Evolutionary conservation across 768 basidiomycete species (phyloP).

Genomic region (Tulasnella sp.): DNA sequence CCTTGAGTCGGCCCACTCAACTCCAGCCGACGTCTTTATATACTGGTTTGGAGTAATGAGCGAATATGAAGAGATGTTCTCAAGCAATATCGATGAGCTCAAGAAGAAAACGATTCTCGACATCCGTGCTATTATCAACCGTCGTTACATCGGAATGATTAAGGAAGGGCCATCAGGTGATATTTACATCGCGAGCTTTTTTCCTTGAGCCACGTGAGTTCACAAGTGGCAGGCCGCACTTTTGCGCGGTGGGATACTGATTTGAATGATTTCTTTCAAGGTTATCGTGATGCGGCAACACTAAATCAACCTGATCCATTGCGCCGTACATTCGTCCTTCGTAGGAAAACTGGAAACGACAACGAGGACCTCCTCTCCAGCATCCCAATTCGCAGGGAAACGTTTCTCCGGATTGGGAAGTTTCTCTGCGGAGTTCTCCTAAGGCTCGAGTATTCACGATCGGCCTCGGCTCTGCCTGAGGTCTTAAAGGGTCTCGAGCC

Average conservation of each 20-base stretch:
- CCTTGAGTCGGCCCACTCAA: conserved; percentile 43
- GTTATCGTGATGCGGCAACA: conserved; percentile 39
- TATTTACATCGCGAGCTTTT: conserved; percentile 44
- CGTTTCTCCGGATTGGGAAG: conserved; percentile 39
- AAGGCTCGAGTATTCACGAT: conserved; percentile 19
- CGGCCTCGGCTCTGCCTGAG: conserved; percentile 30
- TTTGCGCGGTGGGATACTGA: conserved; percentile 36
- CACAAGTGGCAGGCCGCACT: not conserved
- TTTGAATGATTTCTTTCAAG: not conserved
- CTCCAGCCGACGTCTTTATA: conserved; percentile 44
- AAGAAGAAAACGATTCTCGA: conserved; percentile 28
- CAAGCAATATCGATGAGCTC: not conserved
- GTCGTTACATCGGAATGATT: conserved; percentile 43
- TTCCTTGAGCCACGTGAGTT: conserved; percentile 45
- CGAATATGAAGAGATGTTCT: conserved; percentile 37
- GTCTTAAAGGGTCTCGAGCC: conserved; percentile 34
- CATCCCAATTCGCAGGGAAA: conserved; percentile 41
- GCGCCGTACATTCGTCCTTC: conserved; percentile 40
- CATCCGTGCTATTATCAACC: conserved; percentile 43
- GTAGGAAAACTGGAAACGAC: conserved; percentile 31
- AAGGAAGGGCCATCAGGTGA: conserved; percentile 42
- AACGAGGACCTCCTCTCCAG: conserved; percentile 38
- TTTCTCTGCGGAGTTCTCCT: conserved; percentile 28
- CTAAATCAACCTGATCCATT: conserved; percentile 43
- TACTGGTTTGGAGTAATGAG: conserved; percentile 46